Base-by-base conservation (phyloP, 192 early-diverging fungal genomes). In the Chytriomyces hyalinus region DNA sequence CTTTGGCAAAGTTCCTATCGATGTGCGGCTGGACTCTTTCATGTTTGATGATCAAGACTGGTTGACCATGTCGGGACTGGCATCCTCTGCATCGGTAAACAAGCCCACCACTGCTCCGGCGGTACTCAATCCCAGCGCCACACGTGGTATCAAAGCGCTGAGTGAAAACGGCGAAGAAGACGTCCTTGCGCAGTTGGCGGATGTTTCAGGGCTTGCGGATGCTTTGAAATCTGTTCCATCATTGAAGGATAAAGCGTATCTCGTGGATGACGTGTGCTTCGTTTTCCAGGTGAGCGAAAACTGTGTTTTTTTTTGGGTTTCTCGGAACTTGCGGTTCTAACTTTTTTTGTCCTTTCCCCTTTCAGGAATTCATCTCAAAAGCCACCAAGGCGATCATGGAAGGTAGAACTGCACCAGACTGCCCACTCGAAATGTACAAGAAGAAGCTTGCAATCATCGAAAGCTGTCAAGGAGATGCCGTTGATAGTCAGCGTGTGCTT, bases 381-480 rank as follows among this genome's bases (percentile, higher is more conserved):
- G 53, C 15, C 53, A 57, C 53, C 13, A 13, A 57, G 20, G 53
- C 53, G 15, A 57, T 20, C 13, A 13, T 13, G 53, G 13, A 13
- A 57, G 13, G 20, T 20, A 57, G 20, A n/a, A 13, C 53, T 57
- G 15, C 20, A 13, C 53, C 53, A n/a, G 53, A 57, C 15, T 57
- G 53, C 53, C 13, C 53, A n/a, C 15, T 57, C 53, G 53, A 57
- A 57, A 20, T 57, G 53, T 57, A 57, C 53, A 57, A 57, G 53
- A 57, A 13, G 20, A 57, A 57, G 0, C 0, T 20, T 57, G 53
- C 53, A n/a, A 57, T 57, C 53, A 13, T 57, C 53, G 53, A 57
- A 57, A n/a, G 53, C 53, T 57, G 53, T 20, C 13, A 57, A 20
- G 20, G 20, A 2, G 13, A 13, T n/a, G 15, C 53, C 20, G 15